Percentiles rank a stretch among this genome's conserved stretches.
Evolutionary conservation across 2,329 filamentous ascomycete genomes (phyloP).

Genomic region (Fusarium floridanum): DNA sequence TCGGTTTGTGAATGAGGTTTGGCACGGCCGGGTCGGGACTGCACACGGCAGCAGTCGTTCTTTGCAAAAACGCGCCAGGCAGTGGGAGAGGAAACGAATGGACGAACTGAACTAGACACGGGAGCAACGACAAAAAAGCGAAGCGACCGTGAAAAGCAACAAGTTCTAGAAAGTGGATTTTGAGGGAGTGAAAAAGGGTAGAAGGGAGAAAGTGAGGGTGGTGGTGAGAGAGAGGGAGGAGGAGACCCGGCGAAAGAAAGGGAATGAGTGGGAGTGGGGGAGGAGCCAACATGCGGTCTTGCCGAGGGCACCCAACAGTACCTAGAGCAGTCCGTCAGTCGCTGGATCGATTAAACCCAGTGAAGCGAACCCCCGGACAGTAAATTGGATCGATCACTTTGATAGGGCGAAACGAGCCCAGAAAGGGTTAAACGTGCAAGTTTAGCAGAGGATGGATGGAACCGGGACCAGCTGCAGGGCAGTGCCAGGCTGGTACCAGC

Average conservation of each 20-base stretch:
- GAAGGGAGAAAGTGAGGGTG: conserved; percentile 18
- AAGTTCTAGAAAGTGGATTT: conserved; percentile 31
- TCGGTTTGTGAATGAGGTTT: conserved; percentile 1
- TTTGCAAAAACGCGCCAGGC: conserved; percentile 43
- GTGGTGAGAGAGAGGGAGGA: conserved; percentile 29
- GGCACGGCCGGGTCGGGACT: conserved; percentile 13
- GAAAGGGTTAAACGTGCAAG: conserved; percentile 12
- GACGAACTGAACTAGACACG: conserved; percentile 45
- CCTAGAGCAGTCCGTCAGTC: background rate
- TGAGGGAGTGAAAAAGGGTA: conserved; percentile 26
- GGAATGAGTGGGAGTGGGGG: conserved; percentile 17
- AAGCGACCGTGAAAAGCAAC: conserved; percentile 38
- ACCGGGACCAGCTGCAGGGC: conserved; percentile 16
- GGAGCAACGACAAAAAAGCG: conserved; percentile 30
- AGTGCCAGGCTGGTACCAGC: conserved; percentile 20
- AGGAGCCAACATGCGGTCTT: conserved; percentile 7
- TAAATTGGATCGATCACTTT: conserved; percentile 22
- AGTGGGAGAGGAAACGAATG: conserved; percentile 44
- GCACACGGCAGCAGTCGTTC: conserved; percentile 28
- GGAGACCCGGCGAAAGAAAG: conserved; percentile 15
- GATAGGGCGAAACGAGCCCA: conserved; percentile 38
- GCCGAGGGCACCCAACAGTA: conserved; percentile 10
- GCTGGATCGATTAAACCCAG: conserved; percentile 12
- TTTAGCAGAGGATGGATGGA: background rate
- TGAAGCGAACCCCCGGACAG: conserved; percentile 29